Percentiles rank a stretch among this genome's conserved stretches.
phyloP scores from a whole-genome alignment of 1,139 yeast genomes.

The Lodderomyces oxycetoniae region DNA sequence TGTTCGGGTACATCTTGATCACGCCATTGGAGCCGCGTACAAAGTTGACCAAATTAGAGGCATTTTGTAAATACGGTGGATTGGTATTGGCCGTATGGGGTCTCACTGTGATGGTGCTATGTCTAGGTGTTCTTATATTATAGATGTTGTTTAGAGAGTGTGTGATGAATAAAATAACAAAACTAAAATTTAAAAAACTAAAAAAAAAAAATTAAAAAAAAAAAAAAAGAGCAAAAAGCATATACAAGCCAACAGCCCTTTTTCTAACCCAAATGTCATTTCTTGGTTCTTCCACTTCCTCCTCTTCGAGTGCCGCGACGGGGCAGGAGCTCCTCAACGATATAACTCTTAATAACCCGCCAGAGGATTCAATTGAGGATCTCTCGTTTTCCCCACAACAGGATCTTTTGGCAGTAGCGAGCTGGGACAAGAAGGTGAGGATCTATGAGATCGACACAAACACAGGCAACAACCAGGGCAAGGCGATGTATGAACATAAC shows the following conservation, averaged over 20 bases:
- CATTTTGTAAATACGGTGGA: slow-evolving; percentile 52
- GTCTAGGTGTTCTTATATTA: slow-evolving; percentile 69
- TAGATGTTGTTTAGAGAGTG: slow-evolving; percentile 16
- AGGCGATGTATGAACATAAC: slow-evolving; percentile 86
- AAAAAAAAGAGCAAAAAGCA: slow-evolving; percentile 3
- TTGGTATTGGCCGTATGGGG: slow-evolving; percentile 71
- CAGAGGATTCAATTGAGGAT: slow-evolving; percentile 89
- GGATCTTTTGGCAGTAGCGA: slow-evolving; percentile 72
- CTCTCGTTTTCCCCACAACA: slow-evolving; percentile 89
- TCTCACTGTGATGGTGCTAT: slow-evolving; percentile 66
- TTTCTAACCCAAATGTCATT: slow-evolving; percentile 24
- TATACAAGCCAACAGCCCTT: background rate
- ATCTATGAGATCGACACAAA: slow-evolving; percentile 78
- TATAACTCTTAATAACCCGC: slow-evolving; percentile 73
- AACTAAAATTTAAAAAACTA: slow-evolving; percentile 1
- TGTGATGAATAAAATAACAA: background rate
- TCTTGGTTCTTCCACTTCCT: slow-evolving; percentile 19
- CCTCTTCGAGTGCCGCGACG: slow-evolving; percentile 40
- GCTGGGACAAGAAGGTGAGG: slow-evolving; percentile 96
- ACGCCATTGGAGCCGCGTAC: slow-evolving; percentile 30
- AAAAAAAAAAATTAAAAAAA: background rate
- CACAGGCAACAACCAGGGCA: slow-evolving; percentile 70
- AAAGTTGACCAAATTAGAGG: slow-evolving; percentile 34
- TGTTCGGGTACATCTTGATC: slow-evolving; percentile 74
- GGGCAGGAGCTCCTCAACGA: slow-evolving; percentile 74